Percentiles rank a stretch among this genome's conserved stretches.
Conservation (phyloP, 805 yeast species). For the Lipomyces yamadae region DNA sequence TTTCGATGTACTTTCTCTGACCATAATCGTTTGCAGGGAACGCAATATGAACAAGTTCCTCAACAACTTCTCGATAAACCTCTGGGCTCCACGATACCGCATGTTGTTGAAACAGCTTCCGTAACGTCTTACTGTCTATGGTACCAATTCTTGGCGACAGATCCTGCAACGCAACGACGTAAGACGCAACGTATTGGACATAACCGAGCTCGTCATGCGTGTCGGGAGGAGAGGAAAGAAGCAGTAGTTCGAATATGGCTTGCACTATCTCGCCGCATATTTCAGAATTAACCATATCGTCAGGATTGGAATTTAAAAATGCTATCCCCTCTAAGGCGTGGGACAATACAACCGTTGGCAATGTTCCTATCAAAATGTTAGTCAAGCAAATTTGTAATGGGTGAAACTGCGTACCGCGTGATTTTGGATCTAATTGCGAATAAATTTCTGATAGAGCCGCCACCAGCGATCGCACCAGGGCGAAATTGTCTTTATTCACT, state of each 20-base stretch:
- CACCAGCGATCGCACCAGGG: neutral
- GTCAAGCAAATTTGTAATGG: neutral
- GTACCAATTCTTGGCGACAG: neutral
- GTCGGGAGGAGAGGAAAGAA: neutral
- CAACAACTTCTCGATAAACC: neutral
- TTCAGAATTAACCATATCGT: neutral
- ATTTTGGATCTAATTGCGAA: neutral
- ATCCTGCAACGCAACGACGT: constrained; percentile 6
- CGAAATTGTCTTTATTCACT: neutral
- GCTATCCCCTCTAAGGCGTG: neutral
- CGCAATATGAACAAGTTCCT: neutral
- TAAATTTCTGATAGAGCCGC: constrained; percentile 12
- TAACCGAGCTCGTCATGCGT: neutral
- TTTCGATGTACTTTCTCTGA: constrained; percentile 5
- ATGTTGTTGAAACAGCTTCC: constrained; percentile 4
- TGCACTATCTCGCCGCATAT: constrained; percentile 11
- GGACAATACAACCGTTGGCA: neutral
- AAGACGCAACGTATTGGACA: constrained; percentile 2
- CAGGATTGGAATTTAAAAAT: neutral
- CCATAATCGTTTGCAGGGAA: neutral
- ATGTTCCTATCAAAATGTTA: neutral
- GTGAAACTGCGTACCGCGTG: neutral
- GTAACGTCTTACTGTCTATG: neutral
- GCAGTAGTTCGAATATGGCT: constrained; percentile 13
- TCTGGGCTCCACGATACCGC: constrained; percentile 10